Base-by-base conservation (phyloP, 768 basidiomycete species). In the Epithele typhae region DNA sequence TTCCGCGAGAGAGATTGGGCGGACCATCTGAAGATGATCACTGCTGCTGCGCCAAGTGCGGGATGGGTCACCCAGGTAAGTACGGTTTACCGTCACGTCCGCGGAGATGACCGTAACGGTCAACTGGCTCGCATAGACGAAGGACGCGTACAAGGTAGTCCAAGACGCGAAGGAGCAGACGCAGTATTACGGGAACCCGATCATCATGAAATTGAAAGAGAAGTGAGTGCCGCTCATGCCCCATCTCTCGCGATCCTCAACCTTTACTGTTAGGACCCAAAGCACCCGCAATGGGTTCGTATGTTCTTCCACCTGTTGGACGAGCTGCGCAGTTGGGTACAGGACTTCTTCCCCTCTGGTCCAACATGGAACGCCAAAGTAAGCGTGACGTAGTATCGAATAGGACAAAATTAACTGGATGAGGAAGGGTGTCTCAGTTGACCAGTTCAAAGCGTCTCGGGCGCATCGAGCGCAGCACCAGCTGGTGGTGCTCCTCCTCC, bases 191-290 rank as follows among this genome's bases (percentile, higher is more conserved):
- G 84, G 83, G 1, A 91, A 96, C 66, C 81, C 84, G 48, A 77
- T 98, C 37, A 83, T 92, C 66, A 91, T 92, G 65, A 91, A 94
- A 53, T 91, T 78, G 75, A 98, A 92, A 64, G 89, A 91, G 6
- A 91, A 90, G 95, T 92, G 49, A 36, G 36, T 18, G n/a, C 14
- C 27, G n/a, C n/a, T n/a, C n/a, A n/a, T n/a, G n/a, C n/a, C 14
- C 27, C 8, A 14, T 30, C 14, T 30, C 8, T 30, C 27, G 14
- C 27, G 27, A 7, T 14, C 27, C 7, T 30, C 8, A 30, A 30
- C 27, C 27, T 30, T 30, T 7, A 7, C 27, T 14, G n/a, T 57
- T 97, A 95, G 62, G 87, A 97, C 60, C 69, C 82, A 10, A 86
- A 83, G 56, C 92, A 94, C 55, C 76, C 81, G 14, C 90, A 92